Percentiles rank a stretch among this genome's conserved stretches.
Evolutionary conservation across 768 basidiomycete genomes (phyloP).

Genomic region (Dioszegia aurantiaca): DNA sequence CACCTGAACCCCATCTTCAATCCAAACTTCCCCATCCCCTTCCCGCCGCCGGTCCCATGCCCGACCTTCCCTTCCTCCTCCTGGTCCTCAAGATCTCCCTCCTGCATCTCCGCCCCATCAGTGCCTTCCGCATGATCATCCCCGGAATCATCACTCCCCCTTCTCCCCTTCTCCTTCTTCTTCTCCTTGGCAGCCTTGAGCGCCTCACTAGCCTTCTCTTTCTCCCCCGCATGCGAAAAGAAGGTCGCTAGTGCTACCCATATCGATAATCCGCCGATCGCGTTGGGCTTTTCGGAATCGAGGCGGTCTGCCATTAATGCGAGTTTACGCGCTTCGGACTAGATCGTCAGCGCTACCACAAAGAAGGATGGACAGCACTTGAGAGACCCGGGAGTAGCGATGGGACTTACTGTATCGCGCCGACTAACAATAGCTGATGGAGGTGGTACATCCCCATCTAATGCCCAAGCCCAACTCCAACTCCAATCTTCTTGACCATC

Average conservation of each 20-base stretch:
- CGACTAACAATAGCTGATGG: conserved; percentile 88
- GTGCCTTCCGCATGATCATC: background rate
- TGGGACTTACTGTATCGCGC: conserved; percentile 60
- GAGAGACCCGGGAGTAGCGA: background rate
- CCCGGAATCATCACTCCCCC: background rate
- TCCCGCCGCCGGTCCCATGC: too few relatives aligned
- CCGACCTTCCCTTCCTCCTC: background rate
- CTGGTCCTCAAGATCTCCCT: background rate
- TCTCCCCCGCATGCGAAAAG: conserved; percentile 34
- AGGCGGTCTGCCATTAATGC: conserved; percentile 51
- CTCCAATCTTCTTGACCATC: conserved; percentile 55
- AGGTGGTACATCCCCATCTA: conserved; percentile 80
- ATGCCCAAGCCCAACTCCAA: conserved; percentile 82
- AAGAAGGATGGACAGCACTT: background rate
- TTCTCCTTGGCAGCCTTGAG: conserved; percentile 17
- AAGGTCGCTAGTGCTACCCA: conserved; percentile 50
- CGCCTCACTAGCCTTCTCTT: conserved; percentile 24
- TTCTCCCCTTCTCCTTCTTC: background rate
- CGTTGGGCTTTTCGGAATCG: conserved; percentile 16
- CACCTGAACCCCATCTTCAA: too few relatives aligned
- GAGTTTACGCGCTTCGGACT: conserved; percentile 50
- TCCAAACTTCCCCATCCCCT: background rate
- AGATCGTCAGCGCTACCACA: background rate
- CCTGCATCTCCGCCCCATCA: conserved; percentile 1
- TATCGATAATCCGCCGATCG: conserved; percentile 43